phyloP scores from a whole-genome alignment of 495 filamentous ascomycete species.

The Penicillium bialowiezense region DNA sequence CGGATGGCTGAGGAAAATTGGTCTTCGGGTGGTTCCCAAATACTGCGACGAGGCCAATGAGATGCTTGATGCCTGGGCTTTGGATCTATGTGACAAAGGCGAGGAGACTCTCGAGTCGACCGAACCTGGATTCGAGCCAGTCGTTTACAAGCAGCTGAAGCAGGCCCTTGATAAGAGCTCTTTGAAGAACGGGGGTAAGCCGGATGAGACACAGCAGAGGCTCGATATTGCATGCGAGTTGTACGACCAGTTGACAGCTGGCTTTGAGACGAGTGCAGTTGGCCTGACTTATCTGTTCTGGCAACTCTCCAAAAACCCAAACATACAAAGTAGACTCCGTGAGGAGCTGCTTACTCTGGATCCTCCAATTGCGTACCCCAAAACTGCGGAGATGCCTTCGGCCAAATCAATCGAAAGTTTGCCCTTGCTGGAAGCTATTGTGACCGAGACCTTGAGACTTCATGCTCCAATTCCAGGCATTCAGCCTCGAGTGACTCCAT shows the following conservation, averaged over 20 bases:
- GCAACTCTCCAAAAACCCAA: conserved; percentile 57
- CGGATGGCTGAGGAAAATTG: conserved; percentile 45
- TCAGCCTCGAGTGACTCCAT: conserved; percentile 71
- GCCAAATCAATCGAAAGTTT: conserved; percentile 66
- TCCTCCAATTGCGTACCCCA: conserved; percentile 29
- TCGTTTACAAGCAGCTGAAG: conserved; percentile 48
- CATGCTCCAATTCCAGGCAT: conserved; percentile 73
- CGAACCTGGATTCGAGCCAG: conserved; percentile 34
- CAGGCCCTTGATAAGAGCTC: conserved; percentile 38
- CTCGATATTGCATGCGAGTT: conserved; percentile 66
- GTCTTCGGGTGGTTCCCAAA: conserved; percentile 56
- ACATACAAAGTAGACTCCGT: conserved; percentile 57
- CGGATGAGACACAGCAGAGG: conserved; percentile 25
- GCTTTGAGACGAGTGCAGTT: conserved; percentile 75
- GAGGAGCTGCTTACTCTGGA: conserved; percentile 57
- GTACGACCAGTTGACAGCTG: conserved; percentile 73
- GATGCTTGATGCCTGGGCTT: conserved; percentile 64
- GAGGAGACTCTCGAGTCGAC: conserved; percentile 30
- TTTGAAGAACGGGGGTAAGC: conserved; percentile 17
- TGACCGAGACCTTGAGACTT: conserved; percentile 74
- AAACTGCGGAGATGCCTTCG: conserved; percentile 40
- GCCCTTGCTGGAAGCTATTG: conserved; percentile 68
- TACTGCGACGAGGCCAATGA: conserved; percentile 65
- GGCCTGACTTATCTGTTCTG: conserved; percentile 68
- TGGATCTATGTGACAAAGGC: conserved; percentile 55